Percentiles rank a stretch among this genome's conserved stretches.
Conservation (phyloP, 1,284 basidiomycete species). For the Amylostereum areolatum region DNA sequence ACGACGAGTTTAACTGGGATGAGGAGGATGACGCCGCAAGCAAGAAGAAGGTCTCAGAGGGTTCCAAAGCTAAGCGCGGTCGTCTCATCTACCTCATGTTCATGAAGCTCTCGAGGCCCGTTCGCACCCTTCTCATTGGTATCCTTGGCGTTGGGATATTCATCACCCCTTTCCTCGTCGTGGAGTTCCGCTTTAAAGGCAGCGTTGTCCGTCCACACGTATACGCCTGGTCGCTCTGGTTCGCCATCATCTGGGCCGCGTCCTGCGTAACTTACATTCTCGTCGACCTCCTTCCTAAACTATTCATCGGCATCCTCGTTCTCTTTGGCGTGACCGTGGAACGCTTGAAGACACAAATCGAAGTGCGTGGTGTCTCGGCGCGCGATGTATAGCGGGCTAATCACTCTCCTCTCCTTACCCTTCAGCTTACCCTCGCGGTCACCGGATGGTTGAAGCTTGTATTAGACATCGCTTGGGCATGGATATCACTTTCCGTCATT, state of each 20-base stretch:
- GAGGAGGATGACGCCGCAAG: slow-evolving; percentile 39
- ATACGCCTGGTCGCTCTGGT: slow-evolving; percentile 68
- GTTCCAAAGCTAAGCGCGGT: slow-evolving; percentile 40
- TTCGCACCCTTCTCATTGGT: slow-evolving; percentile 52
- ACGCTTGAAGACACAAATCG: slow-evolving; percentile 55
- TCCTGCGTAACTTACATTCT: slow-evolving; percentile 54
- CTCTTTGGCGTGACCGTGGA: slow-evolving; percentile 59
- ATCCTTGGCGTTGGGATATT: slow-evolving; percentile 55
- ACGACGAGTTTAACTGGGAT: slow-evolving; percentile 74
- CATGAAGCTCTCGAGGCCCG: slow-evolving; percentile 57
- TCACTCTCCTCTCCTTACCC: slow-evolving; percentile 6
- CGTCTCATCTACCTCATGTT: slow-evolving; percentile 58
- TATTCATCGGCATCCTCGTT: slow-evolving; percentile 48
- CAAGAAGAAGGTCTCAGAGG: slow-evolving; percentile 12
- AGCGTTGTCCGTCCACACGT: slow-evolving; percentile 48
- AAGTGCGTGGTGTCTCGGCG: slow-evolving; percentile 36
- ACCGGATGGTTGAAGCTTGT: slow-evolving; percentile 64
- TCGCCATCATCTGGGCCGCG: slow-evolving; percentile 64
- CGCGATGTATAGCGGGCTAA: neutral
- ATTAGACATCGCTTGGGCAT: slow-evolving; percentile 61
- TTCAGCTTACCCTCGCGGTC: slow-evolving; percentile 62
- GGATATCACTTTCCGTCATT: slow-evolving; percentile 64
- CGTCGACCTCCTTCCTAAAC: slow-evolving; percentile 56
- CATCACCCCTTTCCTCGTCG: slow-evolving; percentile 64
- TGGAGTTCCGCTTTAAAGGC: slow-evolving; percentile 52